Conservation (phyloP, 768 basidiomycete genomes). For the Lactifluus rugatus region DNA sequence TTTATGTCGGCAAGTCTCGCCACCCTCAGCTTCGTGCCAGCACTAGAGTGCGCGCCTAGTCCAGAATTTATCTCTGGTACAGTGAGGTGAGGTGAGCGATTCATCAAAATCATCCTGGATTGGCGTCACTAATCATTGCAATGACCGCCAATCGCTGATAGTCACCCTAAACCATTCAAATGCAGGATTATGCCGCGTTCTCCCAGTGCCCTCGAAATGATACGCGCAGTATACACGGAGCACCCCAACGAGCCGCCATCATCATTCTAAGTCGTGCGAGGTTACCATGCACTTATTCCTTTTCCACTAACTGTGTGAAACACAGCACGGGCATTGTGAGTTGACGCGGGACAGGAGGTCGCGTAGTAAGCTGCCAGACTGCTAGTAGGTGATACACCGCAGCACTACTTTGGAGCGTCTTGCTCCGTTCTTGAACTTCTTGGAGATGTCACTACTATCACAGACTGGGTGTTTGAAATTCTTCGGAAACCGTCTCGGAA, state of each 20-base stretch:
- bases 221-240: neutral
- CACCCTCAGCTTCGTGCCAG: neutral
- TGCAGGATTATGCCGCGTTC: constrained; percentile 1
- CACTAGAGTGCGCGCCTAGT: neutral
- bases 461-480: too few relatives aligned
- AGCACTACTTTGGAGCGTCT: too few relatives aligned
- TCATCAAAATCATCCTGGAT: neutral
- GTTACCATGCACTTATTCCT: neutral
- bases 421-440: too few relatives aligned
- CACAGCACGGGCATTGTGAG: too few relatives aligned
- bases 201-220: neutral
- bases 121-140: neutral
- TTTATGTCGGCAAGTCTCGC: constrained; percentile 6
- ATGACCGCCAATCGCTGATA: neutral
- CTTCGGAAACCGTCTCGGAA: too few relatives aligned
- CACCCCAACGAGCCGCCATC: neutral
- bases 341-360: too few relatives aligned
- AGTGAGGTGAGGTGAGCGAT: constrained; percentile 5
- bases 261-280: neutral
- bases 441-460: too few relatives aligned
- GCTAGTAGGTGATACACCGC: too few relatives aligned
- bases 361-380: too few relatives aligned
- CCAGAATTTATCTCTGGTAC: constrained; percentile 5
- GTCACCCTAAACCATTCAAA: constrained; percentile 10
- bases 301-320: too few relatives aligned